Evolutionary conservation across 306 rosid species (phyloP).

Genomic region (Astragalus membranaceus): DNA sequence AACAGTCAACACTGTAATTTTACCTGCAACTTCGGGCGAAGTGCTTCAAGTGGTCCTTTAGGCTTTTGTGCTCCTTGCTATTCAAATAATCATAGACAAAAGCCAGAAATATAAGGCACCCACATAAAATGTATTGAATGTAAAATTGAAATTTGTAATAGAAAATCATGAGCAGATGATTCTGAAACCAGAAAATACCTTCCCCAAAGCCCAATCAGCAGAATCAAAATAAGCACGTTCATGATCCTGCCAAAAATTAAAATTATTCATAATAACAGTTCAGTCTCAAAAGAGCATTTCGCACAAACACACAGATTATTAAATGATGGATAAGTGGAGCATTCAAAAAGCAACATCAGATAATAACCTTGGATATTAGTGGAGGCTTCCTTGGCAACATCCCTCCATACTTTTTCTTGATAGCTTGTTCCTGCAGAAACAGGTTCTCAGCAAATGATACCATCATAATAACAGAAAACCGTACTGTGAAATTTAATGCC

Average conservation of each 20-base stretch:
- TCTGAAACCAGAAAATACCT: slow-evolving; percentile 43
- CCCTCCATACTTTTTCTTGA: slow-evolving; percentile 94
- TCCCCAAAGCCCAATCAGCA: slow-evolving; percentile 99
- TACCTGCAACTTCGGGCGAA: slow-evolving; percentile 97
- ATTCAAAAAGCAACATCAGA: background rate
- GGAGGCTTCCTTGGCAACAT: slow-evolving; percentile 86
- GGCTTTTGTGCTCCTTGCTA: slow-evolving; percentile 87
- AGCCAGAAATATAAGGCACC: slow-evolving; percentile 18
- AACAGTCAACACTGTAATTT: background rate
- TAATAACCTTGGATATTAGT: slow-evolving; percentile 78
- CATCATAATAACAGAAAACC: slow-evolving; percentile 14
- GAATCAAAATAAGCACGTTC: slow-evolving; percentile 97
- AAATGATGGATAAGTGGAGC: background rate
- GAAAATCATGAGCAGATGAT: background rate
- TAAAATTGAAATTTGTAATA: background rate
- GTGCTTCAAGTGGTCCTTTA: slow-evolving; percentile 97
- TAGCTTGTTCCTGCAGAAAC: slow-evolving; percentile 57
- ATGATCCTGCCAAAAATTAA: slow-evolving; percentile 63
- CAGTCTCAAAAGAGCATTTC: background rate
- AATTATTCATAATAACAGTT: slow-evolving; percentile 14
- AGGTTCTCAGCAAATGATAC: slow-evolving; percentile 14
- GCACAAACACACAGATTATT: background rate
- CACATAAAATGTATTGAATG: slow-evolving; percentile 15
- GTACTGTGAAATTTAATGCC: background rate
- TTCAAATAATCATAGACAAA: slow-evolving; percentile 28